Percentiles rank a stretch among this genome's conserved stretches.
Evolutionary conservation across 306 rosid genomes (phyloP).

Genomic region (Rosa lucieae): DNA sequence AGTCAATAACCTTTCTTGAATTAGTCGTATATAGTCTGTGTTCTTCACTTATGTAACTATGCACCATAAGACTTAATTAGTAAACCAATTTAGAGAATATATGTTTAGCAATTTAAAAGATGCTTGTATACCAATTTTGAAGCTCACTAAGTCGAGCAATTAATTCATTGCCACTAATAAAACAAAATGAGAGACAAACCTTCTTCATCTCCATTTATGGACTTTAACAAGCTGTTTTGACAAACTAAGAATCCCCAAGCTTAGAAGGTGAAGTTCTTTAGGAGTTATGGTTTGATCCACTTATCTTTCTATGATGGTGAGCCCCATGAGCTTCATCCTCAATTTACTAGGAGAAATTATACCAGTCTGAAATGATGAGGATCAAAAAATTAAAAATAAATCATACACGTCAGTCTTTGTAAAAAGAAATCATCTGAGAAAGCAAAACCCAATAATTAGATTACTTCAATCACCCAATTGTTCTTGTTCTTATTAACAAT

Average conservation of each 20-base stretch:
- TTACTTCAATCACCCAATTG: conserved; percentile 7
- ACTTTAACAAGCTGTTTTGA: conserved; percentile 59
- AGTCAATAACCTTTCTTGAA: too few species aligned
- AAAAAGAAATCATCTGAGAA: background rate
- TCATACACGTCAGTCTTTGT: background rate
- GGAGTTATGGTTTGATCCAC: conserved; percentile 85
- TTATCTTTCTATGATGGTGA: conserved; percentile 62
- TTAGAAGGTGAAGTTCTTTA: conserved; percentile 93
- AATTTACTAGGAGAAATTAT: conserved; percentile 93
- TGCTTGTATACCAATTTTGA: background rate
- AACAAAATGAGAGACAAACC: conserved; percentile 40
- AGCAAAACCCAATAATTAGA: conserved; percentile 2
- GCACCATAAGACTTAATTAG: conserved; percentile 32
- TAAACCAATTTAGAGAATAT: background rate
- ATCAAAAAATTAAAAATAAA: background rate
- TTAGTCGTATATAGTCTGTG: too few species aligned
- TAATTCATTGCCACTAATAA: background rate
- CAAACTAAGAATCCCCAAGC: conserved; percentile 67
- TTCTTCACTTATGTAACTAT: conserved; percentile 40
- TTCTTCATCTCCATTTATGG: conserved; percentile 58
- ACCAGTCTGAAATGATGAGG: conserved; percentile 56
- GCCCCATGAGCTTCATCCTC: conserved; percentile 85
- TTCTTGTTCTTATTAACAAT: too few species aligned
- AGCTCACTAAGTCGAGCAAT: background rate
- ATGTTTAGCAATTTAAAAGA: too few species aligned